Conservation (phyloP, 768 basidiomycete genomes). For the Mycena rebaudengoi region DNA sequence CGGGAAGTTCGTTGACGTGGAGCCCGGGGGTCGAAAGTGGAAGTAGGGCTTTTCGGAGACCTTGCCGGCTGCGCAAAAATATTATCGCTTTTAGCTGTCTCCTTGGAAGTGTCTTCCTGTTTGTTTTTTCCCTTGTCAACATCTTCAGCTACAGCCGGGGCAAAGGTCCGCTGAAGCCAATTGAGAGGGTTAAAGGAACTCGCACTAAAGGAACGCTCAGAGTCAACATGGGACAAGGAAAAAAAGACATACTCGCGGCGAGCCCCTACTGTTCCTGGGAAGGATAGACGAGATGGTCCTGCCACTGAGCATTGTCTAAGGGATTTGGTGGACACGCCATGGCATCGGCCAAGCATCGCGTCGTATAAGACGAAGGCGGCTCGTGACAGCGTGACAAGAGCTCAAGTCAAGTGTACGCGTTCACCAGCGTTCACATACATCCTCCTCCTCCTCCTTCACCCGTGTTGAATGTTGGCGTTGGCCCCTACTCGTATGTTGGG, state of each 20-base stretch:
- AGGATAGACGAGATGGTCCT: conserved; percentile 36
- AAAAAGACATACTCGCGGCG: conserved; percentile 53
- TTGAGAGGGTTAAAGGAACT: conserved; percentile 66
- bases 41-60: too few species aligned
- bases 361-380: too few species aligned
- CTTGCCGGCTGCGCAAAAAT: conserved; percentile 25
- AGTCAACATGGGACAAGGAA: background rate
- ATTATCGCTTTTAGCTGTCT: conserved; percentile 17
- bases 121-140: conserved; percentile 59
- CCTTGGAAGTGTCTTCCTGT: conserved; percentile 26
- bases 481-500: conserved; percentile 54
- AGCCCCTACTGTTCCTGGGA: conserved; percentile 34
- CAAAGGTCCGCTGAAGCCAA: conserved; percentile 71
- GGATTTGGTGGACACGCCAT: conserved; percentile 33
- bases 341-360: conserved; percentile 22
- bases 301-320: conserved; percentile 16
- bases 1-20: background rate
- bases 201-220: conserved; percentile 35
- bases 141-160: conserved; percentile 55
- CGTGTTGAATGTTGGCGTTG: conserved; percentile 30
- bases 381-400: conserved; percentile 10
- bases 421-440: too few species aligned
- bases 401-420: too few species aligned
- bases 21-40: conserved; percentile 1
- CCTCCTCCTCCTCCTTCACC: background rate